Evolutionary conservation across 805 yeast genomes (phyloP).

Genomic region (Brettanomyces custersianus): DNA sequence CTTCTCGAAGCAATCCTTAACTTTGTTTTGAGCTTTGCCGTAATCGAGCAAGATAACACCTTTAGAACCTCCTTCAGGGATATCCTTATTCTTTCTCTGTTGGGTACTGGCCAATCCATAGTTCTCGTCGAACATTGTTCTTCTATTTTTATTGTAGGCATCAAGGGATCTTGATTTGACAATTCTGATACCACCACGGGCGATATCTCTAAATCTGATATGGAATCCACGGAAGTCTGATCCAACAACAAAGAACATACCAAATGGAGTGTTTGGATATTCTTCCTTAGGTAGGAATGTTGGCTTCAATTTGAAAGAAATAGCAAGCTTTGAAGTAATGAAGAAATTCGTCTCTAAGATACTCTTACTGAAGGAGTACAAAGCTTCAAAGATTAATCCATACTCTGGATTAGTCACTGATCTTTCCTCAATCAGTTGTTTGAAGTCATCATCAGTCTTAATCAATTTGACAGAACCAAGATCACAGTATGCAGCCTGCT

Average conservation of each 20-base stretch:
- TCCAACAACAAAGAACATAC: slow-evolving; percentile 93
- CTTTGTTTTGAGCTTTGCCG: slow-evolving; percentile 66
- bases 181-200: slow-evolving; percentile 96
- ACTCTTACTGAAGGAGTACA: slow-evolving; percentile 76
- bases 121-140: slow-evolving; percentile 91
- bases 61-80: slow-evolving; percentile 98
- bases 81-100: slow-evolving; percentile 94
- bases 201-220: slow-evolving; percentile 91
- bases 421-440: slow-evolving; percentile 52
- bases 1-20: slow-evolving; percentile 81
- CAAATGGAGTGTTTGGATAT: slow-evolving; percentile 88
- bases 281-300: slow-evolving; percentile 74
- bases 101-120: slow-evolving; percentile 93
- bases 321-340: slow-evolving; percentile 88
- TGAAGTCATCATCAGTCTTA: slow-evolving; percentile 66
- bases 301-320: slow-evolving; percentile 87
- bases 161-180: slow-evolving; percentile 82
- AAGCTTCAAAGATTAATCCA: slow-evolving; percentile 69
- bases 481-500: slow-evolving; percentile 82
- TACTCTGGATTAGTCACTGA: slow-evolving; percentile 78
- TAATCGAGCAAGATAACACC: slow-evolving; percentile 84
- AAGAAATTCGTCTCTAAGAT: slow-evolving; percentile 91
- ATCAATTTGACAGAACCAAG: slow-evolving; percentile 70
- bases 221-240: slow-evolving; percentile 97
- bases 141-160: slow-evolving; percentile 74